phyloP scores from a whole-genome alignment of 2,329 filamentous ascomycete genomes.

The Ascocoryne sarcoides region DNA sequence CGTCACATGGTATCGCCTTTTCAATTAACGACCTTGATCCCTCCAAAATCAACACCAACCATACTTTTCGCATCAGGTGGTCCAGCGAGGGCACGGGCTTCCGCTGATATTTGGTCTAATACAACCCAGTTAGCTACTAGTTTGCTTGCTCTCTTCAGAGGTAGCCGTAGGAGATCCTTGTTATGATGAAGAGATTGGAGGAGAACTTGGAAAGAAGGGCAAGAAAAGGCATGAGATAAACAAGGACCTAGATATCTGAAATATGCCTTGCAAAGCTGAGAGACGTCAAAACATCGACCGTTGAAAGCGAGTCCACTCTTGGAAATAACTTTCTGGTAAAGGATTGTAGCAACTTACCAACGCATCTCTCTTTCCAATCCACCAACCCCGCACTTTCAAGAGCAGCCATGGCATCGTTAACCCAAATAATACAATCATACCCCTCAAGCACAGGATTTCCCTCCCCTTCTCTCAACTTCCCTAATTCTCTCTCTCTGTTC shows the following conservation, averaged over 20 bases:
- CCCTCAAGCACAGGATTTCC: slow-evolving; percentile 18
- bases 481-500: slow-evolving; percentile 9
- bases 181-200: background rate
- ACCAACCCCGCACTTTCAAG: slow-evolving; percentile 12
- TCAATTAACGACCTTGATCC: slow-evolving; percentile 15
- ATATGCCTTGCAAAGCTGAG: background rate
- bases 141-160: background rate
- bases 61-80: slow-evolving; percentile 18
- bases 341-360: slow-evolving; percentile 9
- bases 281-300: background rate
- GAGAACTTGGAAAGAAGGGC: too few species aligned
- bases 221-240: too few species aligned
- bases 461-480: slow-evolving; percentile 6
- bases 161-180: background rate
- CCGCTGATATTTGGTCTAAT: slow-evolving; percentile 15
- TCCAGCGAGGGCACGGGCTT: slow-evolving; percentile 16
- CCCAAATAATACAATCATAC: slow-evolving; percentile 23
- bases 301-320: background rate
- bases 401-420: slow-evolving; percentile 14
- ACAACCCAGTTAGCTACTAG: too few species aligned
- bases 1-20: too few species aligned
- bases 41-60: slow-evolving; percentile 19
- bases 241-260: too few species aligned
- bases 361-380: slow-evolving; percentile 6
- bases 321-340: background rate